These are phyloP conservation scores for Sporothrix protearum DNA, from an alignment of 2,329 filamentous ascomycete species.

Conservation along the genomic window DNA sequence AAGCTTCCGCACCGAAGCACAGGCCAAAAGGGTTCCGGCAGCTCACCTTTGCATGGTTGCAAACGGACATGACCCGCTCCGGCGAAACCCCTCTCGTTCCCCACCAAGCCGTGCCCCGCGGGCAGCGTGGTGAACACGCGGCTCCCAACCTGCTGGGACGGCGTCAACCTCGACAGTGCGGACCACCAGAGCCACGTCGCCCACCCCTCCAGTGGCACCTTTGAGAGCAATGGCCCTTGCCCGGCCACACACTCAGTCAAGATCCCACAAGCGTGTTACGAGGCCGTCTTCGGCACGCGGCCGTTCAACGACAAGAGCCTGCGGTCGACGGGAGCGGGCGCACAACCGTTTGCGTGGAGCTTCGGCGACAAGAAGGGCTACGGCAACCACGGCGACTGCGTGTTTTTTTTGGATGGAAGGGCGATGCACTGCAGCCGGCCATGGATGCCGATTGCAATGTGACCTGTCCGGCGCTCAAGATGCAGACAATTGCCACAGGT, in stretches of 20 bases:
- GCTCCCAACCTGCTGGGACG: conserved; percentile 45
- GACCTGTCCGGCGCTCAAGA: conserved; percentile 18
- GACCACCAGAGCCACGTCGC: conserved; percentile 37
- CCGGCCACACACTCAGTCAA: conserved; percentile 28
- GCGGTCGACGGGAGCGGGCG: conserved; percentile 38
- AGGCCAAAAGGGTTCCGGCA: conserved; percentile 26
- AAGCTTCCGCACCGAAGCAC: conserved; percentile 23
- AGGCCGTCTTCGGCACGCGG: conserved; percentile 30
- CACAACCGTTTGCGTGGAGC: conserved; percentile 34
- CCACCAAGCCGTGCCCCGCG: conserved; percentile 37
- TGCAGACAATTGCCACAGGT: background rate
- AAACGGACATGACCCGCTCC: conserved; percentile 26
- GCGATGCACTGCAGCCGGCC: conserved; percentile 21
- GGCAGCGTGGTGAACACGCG: conserved; percentile 43
- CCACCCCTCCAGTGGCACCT: conserved; percentile 24
- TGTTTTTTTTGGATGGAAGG: conserved; percentile 26
- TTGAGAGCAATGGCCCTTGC: conserved; percentile 29
- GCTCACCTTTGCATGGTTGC: conserved; percentile 29
- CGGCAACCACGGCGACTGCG: conserved; percentile 29
- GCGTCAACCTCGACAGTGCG: conserved; percentile 42
- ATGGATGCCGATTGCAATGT: conserved; percentile 23
- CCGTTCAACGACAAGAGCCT: conserved; percentile 37
- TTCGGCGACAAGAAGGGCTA: conserved; percentile 29
- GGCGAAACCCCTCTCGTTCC: conserved; percentile 38
- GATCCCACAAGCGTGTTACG: conserved; percentile 30